phyloP scores from a whole-genome alignment of 768 basidiomycete genomes.

The Omphalotus guepiniiformis region DNA sequence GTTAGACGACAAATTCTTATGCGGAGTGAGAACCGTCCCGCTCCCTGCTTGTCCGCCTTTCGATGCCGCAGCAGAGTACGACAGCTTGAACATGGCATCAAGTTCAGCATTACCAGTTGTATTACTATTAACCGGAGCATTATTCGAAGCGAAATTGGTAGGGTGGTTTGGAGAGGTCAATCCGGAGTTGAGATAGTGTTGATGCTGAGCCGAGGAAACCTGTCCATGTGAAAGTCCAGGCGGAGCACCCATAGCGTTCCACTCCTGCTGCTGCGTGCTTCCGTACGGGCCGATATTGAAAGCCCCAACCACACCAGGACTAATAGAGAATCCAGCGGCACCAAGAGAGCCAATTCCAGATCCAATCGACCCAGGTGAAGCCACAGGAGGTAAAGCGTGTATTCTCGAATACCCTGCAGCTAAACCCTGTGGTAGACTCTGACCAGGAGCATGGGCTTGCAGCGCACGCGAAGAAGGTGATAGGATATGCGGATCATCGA shows the following conservation, averaged over 20 bases:
- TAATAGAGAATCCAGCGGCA: constrained; percentile 16
- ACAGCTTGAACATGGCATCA: constrained; percentile 55
- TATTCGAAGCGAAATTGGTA: no score
- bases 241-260: constrained; percentile 4
- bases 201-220: constrained; percentile 4
- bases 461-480: constrained; percentile 77
- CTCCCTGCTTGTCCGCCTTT: constrained; percentile 19
- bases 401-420: constrained; percentile 89
- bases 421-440: constrained; percentile 87
- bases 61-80: constrained; percentile 45
- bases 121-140: no score
- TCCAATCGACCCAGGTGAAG: constrained; percentile 26
- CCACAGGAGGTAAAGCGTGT: constrained; percentile 57
- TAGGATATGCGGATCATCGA: constrained; percentile 28
- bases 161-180: no score
- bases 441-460: constrained; percentile 85
- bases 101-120: no score
- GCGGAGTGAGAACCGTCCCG: constrained; percentile 11
- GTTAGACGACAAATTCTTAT: not conserved
- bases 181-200: constrained; percentile 12
- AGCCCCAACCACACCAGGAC: constrained; percentile 6
- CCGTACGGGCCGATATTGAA: constrained; percentile 8
- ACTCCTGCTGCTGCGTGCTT: not conserved
- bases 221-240: constrained; percentile 13
- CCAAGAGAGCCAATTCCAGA: constrained; percentile 1